phyloP scores from a whole-genome alignment of 2,329 filamentous ascomycete genomes.

The Colletotrichum tabaci region DNA sequence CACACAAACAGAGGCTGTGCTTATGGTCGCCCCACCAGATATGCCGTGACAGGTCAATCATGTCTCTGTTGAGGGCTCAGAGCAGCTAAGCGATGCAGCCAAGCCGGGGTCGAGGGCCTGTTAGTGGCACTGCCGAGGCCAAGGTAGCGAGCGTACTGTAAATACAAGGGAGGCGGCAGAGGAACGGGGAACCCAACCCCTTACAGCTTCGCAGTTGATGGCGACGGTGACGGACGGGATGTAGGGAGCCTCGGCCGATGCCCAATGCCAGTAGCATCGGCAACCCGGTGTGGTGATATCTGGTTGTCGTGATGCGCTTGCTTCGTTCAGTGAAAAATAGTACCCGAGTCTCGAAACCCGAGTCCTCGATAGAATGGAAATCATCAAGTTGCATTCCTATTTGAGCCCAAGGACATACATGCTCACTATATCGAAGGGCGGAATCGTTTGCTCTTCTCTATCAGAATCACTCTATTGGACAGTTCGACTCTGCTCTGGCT shows the following conservation, averaged over 20 bases:
- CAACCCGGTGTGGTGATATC: background rate
- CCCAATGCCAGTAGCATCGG: background rate
- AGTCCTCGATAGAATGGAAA: background rate
- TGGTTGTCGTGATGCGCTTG: too few species aligned
- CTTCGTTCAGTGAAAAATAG: too few species aligned
- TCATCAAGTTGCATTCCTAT: background rate
- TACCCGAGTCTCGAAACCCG: background rate
- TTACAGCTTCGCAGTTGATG: background rate
- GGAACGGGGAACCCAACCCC: background rate
- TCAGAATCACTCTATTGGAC: background rate
- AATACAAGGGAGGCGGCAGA: background rate
- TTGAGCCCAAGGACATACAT: background rate
- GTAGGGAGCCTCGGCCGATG: background rate
- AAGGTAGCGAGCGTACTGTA: too few species aligned
- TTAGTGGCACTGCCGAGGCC: background rate
- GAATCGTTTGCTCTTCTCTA: background rate
- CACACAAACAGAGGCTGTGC: background rate
- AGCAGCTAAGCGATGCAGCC: slow-evolving; percentile 9
- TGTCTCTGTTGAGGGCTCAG: background rate
- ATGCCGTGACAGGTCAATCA: background rate
- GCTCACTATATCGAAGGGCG: background rate
- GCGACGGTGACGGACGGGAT: background rate
- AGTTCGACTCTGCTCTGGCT: slow-evolving; percentile 56
- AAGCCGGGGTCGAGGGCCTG: slow-evolving; percentile 6
- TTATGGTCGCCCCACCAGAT: background rate